A percentile compares a stretch with the other conserved stretches of the same genome.
Evolutionary conservation across 768 basidiomycete species (phyloP).

Genomic region (Suillus hirtellus): DNA sequence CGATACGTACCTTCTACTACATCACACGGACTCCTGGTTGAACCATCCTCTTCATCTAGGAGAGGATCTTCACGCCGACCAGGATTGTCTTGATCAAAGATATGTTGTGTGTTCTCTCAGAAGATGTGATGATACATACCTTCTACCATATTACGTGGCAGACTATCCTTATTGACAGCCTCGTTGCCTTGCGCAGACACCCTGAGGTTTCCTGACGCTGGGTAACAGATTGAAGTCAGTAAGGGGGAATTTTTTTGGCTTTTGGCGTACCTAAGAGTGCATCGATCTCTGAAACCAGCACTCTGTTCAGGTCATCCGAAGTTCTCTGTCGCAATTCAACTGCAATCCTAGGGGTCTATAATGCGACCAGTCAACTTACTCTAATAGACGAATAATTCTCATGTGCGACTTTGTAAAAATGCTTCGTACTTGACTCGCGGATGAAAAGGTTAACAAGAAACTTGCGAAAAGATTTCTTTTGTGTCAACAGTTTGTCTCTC

Average conservation of each 20-base stretch:
- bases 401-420: background rate
- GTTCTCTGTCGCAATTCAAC: background rate
- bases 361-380: background rate
- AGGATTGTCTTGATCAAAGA: too few relatives aligned
- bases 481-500: background rate
- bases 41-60: too few relatives aligned
- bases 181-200: too few relatives aligned
- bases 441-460: background rate
- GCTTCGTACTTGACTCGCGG: background rate
- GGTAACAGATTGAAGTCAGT: background rate
- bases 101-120: too few relatives aligned
- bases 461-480: background rate
- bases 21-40: too few relatives aligned
- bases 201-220: too few relatives aligned
- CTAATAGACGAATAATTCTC: background rate
- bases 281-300: background rate
- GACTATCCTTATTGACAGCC: too few relatives aligned
- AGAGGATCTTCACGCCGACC: too few relatives aligned
- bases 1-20: too few relatives aligned
- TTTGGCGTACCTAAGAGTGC: background rate
- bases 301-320: background rate
- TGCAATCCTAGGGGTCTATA: background rate
- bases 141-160: too few relatives aligned
- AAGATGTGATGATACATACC: too few relatives aligned
- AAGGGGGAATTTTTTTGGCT: background rate